Evolutionary conservation across 179 eudicot genomes (phyloP).

Genomic region (Spergularia azorica): DNA sequence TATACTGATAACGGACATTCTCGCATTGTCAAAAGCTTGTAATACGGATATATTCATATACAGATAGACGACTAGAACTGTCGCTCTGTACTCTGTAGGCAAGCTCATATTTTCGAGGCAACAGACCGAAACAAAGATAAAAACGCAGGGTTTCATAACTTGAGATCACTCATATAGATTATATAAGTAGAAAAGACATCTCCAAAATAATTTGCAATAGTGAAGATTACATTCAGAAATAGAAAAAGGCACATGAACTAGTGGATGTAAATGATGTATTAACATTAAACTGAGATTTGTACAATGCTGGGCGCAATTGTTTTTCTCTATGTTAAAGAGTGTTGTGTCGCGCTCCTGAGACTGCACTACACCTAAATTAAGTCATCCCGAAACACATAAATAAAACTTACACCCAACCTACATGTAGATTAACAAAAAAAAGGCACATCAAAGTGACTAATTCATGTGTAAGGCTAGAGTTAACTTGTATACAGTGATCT

Average conservation of each 20-base stretch:
- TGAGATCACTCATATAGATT: neutral
- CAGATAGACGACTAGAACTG: too few species aligned
- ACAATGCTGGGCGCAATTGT: conserved; percentile 13
- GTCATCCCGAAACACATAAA: neutral
- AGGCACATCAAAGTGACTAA: neutral
- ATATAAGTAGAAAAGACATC: too few species aligned
- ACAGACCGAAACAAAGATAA: too few species aligned
- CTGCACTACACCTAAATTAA: neutral
- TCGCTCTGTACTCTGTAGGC: too few species aligned
- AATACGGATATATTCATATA: too few species aligned
- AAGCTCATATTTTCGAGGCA: too few species aligned
- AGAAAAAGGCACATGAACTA: neutral
- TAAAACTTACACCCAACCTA: neutral
- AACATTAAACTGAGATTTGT: neutral
- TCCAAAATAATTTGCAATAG: too few species aligned
- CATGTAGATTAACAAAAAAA: neutral
- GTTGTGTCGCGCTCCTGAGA: neutral
- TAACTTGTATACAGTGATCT: conserved; percentile 8
- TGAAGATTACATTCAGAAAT: too few species aligned
- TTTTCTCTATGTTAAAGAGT: neutral
- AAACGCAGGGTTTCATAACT: too few species aligned
- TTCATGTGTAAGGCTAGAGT: conserved; percentile 5
- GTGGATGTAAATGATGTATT: neutral
- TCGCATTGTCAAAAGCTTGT: too few species aligned
- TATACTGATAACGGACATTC: too few species aligned